phyloP scores from a whole-genome alignment of 164 flowering plant species.

The Piper longum region DNA sequence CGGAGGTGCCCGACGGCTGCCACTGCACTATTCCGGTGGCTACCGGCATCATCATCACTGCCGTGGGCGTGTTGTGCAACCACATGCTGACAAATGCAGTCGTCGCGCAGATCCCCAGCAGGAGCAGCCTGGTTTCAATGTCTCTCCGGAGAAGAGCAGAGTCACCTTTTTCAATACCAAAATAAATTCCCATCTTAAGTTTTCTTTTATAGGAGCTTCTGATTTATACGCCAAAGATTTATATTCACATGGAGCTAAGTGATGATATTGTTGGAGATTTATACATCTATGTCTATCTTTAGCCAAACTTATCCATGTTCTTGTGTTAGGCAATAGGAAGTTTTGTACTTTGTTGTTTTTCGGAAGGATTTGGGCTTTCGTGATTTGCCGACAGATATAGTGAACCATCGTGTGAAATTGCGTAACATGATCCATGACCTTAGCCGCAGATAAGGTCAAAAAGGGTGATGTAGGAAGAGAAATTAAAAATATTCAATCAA shows the following conservation, averaged over 20 bases:
- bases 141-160: conserved; percentile 68
- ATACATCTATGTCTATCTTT: no score
- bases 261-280: no score
- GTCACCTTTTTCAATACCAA: conserved; percentile 38
- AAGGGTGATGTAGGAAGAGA: background rate
- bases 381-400: background rate
- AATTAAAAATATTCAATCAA: conserved; percentile 43
- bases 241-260: no score
- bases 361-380: no score
- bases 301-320: no score
- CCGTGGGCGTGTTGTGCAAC: conserved; percentile 93
- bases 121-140: conserved; percentile 62
- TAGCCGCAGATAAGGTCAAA: background rate
- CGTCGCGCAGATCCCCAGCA: conserved; percentile 77
- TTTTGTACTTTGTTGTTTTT: no score
- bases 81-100: conserved; percentile 92
- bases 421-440: background rate
- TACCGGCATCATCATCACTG: conserved; percentile 93
- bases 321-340: no score
- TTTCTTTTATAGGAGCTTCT: background rate
- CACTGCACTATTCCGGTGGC: conserved; percentile 82
- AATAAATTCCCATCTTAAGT: background rate
- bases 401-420: background rate
- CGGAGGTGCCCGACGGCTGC: conserved; percentile 25
- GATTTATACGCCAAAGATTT: no score